These are phyloP conservation scores for Fusarium domesticum DNA, from an alignment of 2,329 filamentous ascomycete genomes.

Conservation along the genomic window DNA sequence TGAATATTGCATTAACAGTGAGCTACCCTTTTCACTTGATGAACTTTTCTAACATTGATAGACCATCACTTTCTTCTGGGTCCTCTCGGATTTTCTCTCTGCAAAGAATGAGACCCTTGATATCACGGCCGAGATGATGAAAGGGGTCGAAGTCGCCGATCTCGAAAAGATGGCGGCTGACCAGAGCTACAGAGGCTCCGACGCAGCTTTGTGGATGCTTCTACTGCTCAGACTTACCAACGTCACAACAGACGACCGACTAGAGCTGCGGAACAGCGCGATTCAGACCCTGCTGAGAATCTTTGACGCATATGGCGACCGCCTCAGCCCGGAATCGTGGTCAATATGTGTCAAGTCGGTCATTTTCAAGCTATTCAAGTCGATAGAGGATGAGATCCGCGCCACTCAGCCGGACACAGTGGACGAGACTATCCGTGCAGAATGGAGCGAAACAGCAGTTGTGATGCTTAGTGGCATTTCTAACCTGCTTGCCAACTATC, in stretches of 20 bases:
- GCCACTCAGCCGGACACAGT: slow-evolving; percentile 36
- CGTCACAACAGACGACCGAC: slow-evolving; percentile 66
- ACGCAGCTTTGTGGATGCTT: slow-evolving; percentile 75
- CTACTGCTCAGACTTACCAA: slow-evolving; percentile 68
- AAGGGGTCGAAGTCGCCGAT: slow-evolving; percentile 49
- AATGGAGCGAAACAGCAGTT: slow-evolving; percentile 73
- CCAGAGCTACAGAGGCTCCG: slow-evolving; percentile 57
- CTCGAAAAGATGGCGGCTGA: slow-evolving; percentile 57
- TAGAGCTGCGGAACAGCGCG: slow-evolving; percentile 80
- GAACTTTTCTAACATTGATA: slow-evolving; percentile 32
- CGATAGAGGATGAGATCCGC: slow-evolving; percentile 59
- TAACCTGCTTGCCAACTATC: slow-evolving; percentile 70
- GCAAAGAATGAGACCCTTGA: slow-evolving; percentile 56
- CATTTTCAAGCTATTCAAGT: slow-evolving; percentile 72
- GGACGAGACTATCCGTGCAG: slow-evolving; percentile 45
- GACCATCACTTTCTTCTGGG: slow-evolving; percentile 95
- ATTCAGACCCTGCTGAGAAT: slow-evolving; percentile 90
- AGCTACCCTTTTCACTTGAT: slow-evolving; percentile 25
- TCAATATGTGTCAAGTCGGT: slow-evolving; percentile 77
- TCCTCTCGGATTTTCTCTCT: slow-evolving; percentile 82
- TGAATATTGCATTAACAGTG: slow-evolving; percentile 92
- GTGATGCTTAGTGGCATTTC: slow-evolving; percentile 72
- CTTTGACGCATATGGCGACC: slow-evolving; percentile 85
- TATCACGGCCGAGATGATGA: slow-evolving; percentile 56
- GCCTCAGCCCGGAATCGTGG: slow-evolving; percentile 76